phyloP scores from a whole-genome alignment of 768 basidiomycete species.

The Auricularia sp. region DNA sequence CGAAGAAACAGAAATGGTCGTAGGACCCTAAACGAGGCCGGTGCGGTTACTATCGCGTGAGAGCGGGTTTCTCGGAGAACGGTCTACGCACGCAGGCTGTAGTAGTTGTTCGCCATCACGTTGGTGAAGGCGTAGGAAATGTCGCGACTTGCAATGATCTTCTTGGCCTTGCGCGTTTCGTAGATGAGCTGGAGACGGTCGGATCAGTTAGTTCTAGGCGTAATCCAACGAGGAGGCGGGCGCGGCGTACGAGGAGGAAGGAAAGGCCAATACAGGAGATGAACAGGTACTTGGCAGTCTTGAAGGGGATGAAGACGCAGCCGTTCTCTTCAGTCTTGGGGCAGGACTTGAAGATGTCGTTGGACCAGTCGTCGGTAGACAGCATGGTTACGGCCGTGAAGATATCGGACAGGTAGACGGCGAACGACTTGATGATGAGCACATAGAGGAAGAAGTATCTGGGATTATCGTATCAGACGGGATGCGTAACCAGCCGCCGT shows the following conservation, averaged over 20 bases:
- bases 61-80: neutral
- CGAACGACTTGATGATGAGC: conserved; percentile 88
- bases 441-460: conserved; percentile 93
- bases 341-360: conserved; percentile 79
- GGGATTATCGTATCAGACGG: neutral
- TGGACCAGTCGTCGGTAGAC: conserved; percentile 82
- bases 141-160: conserved; percentile 90
- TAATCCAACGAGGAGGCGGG: neutral
- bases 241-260: conserved; percentile 75
- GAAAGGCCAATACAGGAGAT: conserved; percentile 97
- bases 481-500: neutral
- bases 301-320: conserved; percentile 82
- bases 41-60: conserved; percentile 4
- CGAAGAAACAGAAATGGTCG: conserved; percentile 97
- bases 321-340: conserved; percentile 36
- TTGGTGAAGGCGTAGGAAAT: conserved; percentile 99
- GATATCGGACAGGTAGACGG: conserved; percentile 95
- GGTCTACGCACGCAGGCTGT: conserved; percentile 69
- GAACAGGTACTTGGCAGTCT: conserved; percentile 90
- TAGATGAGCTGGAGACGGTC: conserved; percentile 59
- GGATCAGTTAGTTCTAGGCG: neutral
- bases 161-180: conserved; percentile 84
- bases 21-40: conserved; percentile 58
- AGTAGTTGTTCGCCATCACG: conserved; percentile 93
- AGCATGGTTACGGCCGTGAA: conserved; percentile 97